A percentile compares a stretch with the other conserved stretches of the same genome.
These are phyloP conservation scores for Beauveria medogensis DNA, from an alignment of 2,329 filamentous ascomycete genomes.

Conservation along the genomic window DNA sequence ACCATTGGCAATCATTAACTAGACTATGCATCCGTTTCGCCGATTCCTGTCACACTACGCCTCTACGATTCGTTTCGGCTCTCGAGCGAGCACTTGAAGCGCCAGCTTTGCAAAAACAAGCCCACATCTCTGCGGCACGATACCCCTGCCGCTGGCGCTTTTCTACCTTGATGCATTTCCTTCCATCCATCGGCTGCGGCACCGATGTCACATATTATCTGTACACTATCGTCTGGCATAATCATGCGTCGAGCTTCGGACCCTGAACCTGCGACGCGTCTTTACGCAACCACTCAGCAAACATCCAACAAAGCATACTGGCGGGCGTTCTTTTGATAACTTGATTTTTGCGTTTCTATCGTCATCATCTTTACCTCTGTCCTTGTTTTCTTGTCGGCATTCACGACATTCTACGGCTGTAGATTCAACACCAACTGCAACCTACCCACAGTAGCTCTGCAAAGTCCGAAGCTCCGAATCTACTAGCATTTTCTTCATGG, in stretches of 20 bases:
- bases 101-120: conserved; percentile 5
- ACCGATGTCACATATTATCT: background rate
- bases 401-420: background rate
- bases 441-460: background rate
- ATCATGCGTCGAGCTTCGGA: background rate
- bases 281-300: background rate
- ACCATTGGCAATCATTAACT: background rate
- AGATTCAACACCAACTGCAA: background rate
- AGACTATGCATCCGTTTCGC: background rate
- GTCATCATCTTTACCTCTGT: background rate
- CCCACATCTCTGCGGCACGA: conserved; percentile 5
- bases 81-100: conserved; percentile 7
- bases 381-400: background rate
- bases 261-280: background rate
- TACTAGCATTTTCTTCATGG: background rate
- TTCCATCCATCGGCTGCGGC: background rate
- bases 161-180: background rate
- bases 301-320: background rate
- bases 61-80: conserved; percentile 2
- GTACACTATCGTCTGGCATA: conserved; percentile 7
- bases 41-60: background rate
- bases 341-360: background rate
- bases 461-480: background rate
- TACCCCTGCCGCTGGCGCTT: conserved; percentile 10
- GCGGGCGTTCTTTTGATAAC: conserved; percentile 1